Percentiles rank a stretch among this genome's conserved stretches.
These are phyloP conservation scores for Claviceps sp. DNA, from an alignment of 2,329 filamentous ascomycete species.

Conservation along the genomic window DNA sequence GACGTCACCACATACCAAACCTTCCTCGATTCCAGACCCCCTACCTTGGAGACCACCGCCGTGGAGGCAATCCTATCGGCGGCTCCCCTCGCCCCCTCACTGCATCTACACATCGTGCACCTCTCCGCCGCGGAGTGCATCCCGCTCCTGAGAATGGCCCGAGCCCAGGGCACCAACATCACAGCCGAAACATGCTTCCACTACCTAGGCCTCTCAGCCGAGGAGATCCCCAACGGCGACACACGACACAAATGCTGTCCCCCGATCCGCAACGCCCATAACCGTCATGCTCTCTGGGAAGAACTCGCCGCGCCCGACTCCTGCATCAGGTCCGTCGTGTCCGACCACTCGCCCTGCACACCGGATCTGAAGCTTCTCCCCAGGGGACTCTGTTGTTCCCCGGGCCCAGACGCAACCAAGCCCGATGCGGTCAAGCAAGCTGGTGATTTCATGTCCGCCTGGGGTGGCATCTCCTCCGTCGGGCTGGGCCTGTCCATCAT, in stretches of 20 bases:
- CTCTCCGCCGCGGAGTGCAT: conserved; percentile 82
- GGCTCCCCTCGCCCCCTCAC: conserved; percentile 62
- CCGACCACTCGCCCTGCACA: conserved; percentile 92
- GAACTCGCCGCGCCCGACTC: conserved; percentile 61
- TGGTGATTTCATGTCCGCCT: conserved; percentile 90
- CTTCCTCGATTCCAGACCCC: conserved; percentile 82
- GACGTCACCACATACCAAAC: conserved; percentile 70
- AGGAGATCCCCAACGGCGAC: conserved; percentile 71
- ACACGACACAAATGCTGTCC: conserved; percentile 93
- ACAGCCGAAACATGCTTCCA: conserved; percentile 95
- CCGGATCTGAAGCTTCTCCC: conserved; percentile 86
- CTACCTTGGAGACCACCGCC: conserved; percentile 81
- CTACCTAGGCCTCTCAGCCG: conserved; percentile 74
- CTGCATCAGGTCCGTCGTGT: conserved; percentile 83
- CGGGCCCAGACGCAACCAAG: neutral
- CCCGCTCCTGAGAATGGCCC: conserved; percentile 62
- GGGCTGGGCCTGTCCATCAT: conserved; percentile 86
- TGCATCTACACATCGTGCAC: conserved; percentile 88
- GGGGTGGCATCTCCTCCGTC: conserved; percentile 92
- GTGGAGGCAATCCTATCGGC: conserved; percentile 76
- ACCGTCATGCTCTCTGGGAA: conserved; percentile 77
- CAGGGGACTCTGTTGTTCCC: conserved; percentile 34
- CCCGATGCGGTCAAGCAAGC: conserved; percentile 10
- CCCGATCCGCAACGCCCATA: conserved; percentile 67
- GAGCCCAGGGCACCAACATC: conserved; percentile 63